Base-by-base conservation (phyloP, 108 stramenopile genomes). In the Cyclotella cryptica region DNA sequence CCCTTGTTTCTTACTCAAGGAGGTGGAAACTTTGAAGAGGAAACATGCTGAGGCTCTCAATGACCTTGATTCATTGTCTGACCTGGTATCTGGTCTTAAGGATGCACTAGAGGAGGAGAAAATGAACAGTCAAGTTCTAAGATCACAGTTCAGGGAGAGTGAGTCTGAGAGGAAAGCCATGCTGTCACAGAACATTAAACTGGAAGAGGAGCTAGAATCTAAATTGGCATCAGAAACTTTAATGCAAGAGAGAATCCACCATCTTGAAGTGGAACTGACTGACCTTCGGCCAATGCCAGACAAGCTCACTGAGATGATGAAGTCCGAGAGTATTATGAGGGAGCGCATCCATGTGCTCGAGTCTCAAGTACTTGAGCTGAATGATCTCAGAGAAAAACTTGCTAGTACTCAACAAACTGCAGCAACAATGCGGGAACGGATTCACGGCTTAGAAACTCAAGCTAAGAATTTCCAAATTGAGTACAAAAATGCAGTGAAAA, bases 71-170 rank as follows among this genome's bases (percentile, higher is more conserved):
- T 74, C 79, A 17, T 43, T 80, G 6, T 69, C 79, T 51, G 68
- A 80, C 13, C 59, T 80, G 12, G 72, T 80, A 27, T 45, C 66
- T 21, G 67, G 57, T 45, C 61, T 80, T 18, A 80, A 80, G 55
- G 40, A 39, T 17, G 59, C 79, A 43, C 60, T 80, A 10, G 79
- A 68, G 45, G 68, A 57, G 14, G 79, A 80, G 47, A 74, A 80
- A 52, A 47, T 46, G 8, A 80, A 70, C 51, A 47, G 66, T 9
- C 54, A 69, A 53, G 58, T 80, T 26, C 59, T 80, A 3, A 40
- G 54, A 28, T 73, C 72, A 52, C 79, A 80, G 46, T 80, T 80
- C 60, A 69, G 69, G 39, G 59, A 69, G 21, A 80, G 79, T 46
- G 79, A 80, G 52, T 57, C 54, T 27, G 73, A 80, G 21, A 60